phyloP scores from a whole-genome alignment of 1,284 basidiomycete genomes.

The Sutorius eximius region DNA sequence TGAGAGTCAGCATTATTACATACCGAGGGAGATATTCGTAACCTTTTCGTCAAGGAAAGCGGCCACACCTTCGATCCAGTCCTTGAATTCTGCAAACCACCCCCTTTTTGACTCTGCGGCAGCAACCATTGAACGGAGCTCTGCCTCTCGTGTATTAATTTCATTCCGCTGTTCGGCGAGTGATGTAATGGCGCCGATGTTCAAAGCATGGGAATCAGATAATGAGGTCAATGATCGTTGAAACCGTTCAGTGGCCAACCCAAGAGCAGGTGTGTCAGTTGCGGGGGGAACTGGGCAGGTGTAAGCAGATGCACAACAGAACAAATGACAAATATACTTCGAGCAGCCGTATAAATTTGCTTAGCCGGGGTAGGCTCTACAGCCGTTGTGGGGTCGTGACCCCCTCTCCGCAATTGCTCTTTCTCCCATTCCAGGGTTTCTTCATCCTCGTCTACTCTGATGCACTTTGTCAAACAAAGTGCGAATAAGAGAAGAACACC shows the following conservation, averaged over 20 bases:
- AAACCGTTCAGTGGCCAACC: constrained; percentile 56
- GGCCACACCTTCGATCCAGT: constrained; percentile 87
- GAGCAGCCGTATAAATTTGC: constrained; percentile 68
- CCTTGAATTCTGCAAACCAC: constrained; percentile 84
- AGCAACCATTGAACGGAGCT: constrained; percentile 78
- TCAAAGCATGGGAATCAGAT: constrained; percentile 67
- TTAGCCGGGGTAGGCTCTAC: constrained; percentile 40
- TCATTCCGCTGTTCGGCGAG: constrained; percentile 69
- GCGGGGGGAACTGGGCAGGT: constrained; percentile 54
- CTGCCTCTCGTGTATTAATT: constrained; percentile 73
- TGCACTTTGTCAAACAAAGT: constrained; percentile 15
- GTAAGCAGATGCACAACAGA: constrained; percentile 14
- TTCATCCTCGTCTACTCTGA: constrained; percentile 82
- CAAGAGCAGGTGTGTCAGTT: constrained; percentile 59
- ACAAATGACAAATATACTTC: constrained; percentile 53
- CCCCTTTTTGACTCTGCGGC: constrained; percentile 80
- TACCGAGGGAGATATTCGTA: constrained; percentile 4
- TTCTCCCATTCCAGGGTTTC: constrained; percentile 90
- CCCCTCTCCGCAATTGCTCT: constrained; percentile 81
- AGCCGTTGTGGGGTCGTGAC: constrained; percentile 40
- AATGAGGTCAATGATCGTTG: constrained; percentile 66
- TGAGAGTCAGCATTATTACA: constrained; percentile 6
- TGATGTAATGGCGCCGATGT: constrained; percentile 60
- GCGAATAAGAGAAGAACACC: constrained; percentile 32
- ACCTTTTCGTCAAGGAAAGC: constrained; percentile 93